These are phyloP conservation scores for Penicillium psychrofluorescens DNA, from an alignment of 495 filamentous ascomycete species.

Conservation along the genomic window DNA sequence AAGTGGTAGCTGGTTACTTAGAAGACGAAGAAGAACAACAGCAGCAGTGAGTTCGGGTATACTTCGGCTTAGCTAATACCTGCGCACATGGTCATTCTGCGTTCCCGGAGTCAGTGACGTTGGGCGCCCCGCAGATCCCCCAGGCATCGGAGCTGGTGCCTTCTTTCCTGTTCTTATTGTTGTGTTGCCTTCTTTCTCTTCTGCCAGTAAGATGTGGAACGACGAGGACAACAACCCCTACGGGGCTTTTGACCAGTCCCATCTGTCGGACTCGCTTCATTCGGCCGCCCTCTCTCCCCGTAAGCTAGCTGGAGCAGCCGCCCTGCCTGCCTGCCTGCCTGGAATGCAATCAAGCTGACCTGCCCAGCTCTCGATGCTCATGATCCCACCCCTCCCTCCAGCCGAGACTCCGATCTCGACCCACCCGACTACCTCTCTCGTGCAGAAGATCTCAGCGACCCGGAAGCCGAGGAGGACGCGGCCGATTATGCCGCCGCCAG, in stretches of 20 bases:
- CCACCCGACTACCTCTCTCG: conserved; percentile 54
- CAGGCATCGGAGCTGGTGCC: no score
- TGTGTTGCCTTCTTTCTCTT: no score
- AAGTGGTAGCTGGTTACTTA: no score
- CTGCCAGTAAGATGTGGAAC: conserved; percentile 48
- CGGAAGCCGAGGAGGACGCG: conserved; percentile 42
- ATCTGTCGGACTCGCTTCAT: conserved; percentile 62
- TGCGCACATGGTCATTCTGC: no score
- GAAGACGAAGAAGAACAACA: no score
- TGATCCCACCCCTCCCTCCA: conserved; percentile 42
- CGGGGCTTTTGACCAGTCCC: conserved; percentile 80
- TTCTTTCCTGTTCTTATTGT: no score
- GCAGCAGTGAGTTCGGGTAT: no score
- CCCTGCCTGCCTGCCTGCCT: conserved; percentile 9
- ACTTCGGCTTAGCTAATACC: no score
- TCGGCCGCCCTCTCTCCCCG: conserved; percentile 51
- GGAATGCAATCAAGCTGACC: not conserved
- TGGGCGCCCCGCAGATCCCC: no score
- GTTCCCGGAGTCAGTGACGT: no score
- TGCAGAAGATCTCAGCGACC: conserved; percentile 51
- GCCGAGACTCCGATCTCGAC: conserved; percentile 39
- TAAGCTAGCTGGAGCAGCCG: conserved; percentile 21
- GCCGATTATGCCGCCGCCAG: conserved; percentile 24
- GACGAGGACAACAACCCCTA: conserved; percentile 95
- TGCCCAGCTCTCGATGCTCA: conserved; percentile 32